A percentile compares a stretch with the other conserved stretches of the same genome.
phyloP scores from a whole-genome alignment of 768 basidiomycete genomes.

The Leccinellum albellum region DNA sequence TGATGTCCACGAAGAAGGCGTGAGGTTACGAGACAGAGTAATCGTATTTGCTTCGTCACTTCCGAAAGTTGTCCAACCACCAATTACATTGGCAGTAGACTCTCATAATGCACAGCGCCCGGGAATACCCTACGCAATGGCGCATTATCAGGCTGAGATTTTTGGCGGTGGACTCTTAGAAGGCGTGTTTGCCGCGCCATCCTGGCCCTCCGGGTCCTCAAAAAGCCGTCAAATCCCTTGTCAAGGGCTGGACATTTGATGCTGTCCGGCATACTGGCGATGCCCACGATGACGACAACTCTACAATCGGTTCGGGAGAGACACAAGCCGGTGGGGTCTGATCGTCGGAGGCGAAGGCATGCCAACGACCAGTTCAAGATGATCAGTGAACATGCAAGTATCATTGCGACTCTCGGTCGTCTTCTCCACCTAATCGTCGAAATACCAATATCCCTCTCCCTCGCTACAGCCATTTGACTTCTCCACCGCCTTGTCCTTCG shows the following conservation, averaged over 20 bases:
- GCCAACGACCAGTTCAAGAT: constrained; percentile 95
- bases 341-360: constrained; percentile 93
- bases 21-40: background rate
- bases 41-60: background rate
- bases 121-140: background rate
- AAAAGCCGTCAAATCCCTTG: constrained; percentile 94
- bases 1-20: constrained; percentile 7
- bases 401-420: no score
- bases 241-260: constrained; percentile 68
- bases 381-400: constrained; percentile 70
- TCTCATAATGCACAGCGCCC: background rate
- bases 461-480: no score
- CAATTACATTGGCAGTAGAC: background rate
- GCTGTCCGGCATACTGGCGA: constrained; percentile 73
- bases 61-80: background rate
- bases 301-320: constrained; percentile 47
- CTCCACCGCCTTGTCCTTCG: no score
- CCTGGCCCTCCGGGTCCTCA: constrained; percentile 86
- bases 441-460: no score
- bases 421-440: no score
- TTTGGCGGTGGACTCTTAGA: no score
- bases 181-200: constrained; percentile 50
- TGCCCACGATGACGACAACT: constrained; percentile 45
- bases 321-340: constrained; percentile 78
- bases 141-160: background rate